Conservation (phyloP, 495 filamentous ascomycete species). For the Xylaria longipes region DNA sequence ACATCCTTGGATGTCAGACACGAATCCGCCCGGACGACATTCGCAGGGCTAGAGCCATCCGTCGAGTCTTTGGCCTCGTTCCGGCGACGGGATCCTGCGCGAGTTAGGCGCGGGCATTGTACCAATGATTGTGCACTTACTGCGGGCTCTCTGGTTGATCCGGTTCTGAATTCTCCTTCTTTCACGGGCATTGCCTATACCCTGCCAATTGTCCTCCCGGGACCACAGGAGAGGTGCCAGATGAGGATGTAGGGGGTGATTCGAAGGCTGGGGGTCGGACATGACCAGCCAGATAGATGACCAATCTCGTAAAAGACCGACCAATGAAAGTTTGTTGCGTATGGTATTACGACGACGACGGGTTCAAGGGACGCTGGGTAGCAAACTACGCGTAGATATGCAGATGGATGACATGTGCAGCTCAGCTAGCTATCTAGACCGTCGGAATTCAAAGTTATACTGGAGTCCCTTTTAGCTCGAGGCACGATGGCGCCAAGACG, state of each 20-base stretch:
- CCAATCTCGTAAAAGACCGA: background rate
- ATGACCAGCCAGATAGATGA: background rate
- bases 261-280: slow-evolving; percentile 3
- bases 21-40: background rate
- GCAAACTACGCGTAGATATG: background rate
- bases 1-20: background rate
- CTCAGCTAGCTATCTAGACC: background rate
- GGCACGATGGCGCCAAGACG: background rate
- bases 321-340: background rate
- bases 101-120: background rate
- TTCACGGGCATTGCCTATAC: background rate
- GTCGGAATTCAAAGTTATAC: background rate
- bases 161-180: slow-evolving; percentile 18
- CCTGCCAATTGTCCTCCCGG: background rate
- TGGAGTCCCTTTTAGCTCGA: background rate
- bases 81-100: slow-evolving; percentile 8
- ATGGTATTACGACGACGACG: background rate
- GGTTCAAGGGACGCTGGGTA: background rate
- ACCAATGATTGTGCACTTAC: background rate
- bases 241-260: background rate
- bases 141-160: slow-evolving; percentile 10
- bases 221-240: background rate
- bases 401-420: slow-evolving; percentile 20
- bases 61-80: background rate
- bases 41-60: background rate